Evolutionary conservation across 73 alveolate species (phyloP).

Genomic region (Paramecium pentaurelia): DNA sequence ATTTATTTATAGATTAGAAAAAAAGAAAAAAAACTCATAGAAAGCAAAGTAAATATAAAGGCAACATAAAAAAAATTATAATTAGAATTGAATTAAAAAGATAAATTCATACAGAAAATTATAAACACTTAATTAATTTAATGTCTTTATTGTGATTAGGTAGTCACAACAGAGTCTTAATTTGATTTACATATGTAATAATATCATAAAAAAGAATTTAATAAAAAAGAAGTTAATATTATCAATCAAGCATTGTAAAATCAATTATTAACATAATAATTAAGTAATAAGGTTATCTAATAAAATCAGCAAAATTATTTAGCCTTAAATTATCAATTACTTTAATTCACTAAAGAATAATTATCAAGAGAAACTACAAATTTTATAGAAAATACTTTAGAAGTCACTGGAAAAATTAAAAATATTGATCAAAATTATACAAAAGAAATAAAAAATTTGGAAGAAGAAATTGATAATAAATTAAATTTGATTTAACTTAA

Average conservation of each 20-base stretch:
- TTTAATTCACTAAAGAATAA: neutral
- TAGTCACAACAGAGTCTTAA: neutral
- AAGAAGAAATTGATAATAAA: neutral
- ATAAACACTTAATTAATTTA: neutral
- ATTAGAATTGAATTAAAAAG: neutral
- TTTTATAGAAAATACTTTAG: neutral
- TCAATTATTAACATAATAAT: neutral
- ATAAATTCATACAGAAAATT: neutral
- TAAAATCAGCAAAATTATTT: neutral
- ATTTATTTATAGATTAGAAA: neutral
- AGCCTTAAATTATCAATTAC: neutral
- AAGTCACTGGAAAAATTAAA: neutral
- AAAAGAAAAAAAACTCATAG: neutral
- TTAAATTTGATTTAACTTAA: neutral
- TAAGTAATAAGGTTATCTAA: neutral
- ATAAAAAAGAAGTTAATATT: neutral
- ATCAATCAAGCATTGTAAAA: neutral
- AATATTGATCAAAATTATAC: neutral
- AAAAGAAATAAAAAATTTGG: neutral
- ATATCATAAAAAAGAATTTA: neutral
- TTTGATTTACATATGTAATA: neutral
- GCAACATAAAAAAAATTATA: neutral
- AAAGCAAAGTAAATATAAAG: neutral
- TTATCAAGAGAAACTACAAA: neutral
- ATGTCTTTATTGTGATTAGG: neutral